A percentile compares a stretch with the other conserved stretches of the same genome.
These are phyloP conservation scores for Quercus tomentella DNA, from an alignment of 331 rosid genomes.

Conservation along the genomic window DNA sequence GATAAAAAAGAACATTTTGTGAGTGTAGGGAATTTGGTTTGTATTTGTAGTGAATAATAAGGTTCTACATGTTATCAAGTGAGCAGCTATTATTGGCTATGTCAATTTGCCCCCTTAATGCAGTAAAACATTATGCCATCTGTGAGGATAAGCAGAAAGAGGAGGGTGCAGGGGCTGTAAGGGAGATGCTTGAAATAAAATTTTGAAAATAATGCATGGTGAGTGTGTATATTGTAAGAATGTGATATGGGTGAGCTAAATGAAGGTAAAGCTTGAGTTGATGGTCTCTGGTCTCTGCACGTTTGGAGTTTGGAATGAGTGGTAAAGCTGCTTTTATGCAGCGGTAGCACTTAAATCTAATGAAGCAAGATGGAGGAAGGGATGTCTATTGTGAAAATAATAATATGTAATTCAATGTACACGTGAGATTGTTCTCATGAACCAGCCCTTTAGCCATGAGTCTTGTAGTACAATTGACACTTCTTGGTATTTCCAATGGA, in stretches of 20 bases:
- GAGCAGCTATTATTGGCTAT: background rate
- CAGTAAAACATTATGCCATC: background rate
- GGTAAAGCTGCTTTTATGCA: background rate
- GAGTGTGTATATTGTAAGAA: background rate
- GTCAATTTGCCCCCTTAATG: background rate
- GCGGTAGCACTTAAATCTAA: background rate
- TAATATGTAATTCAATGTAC: background rate
- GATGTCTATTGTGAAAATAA: background rate
- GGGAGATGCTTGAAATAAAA: background rate
- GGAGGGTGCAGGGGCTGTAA: background rate
- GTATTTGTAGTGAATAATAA: no score
- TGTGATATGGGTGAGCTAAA: background rate
- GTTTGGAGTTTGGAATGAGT: background rate
- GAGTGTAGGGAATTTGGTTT: background rate
- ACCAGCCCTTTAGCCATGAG: no score
- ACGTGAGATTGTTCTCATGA: background rate
- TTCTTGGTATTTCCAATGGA: no score
- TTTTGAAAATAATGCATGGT: background rate
- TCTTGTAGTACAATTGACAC: no score
- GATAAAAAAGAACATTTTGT: background rate
- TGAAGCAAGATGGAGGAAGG: background rate
- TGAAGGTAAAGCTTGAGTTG: background rate
- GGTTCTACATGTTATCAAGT: background rate
- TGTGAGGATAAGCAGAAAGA: background rate
- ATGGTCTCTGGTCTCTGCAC: background rate